Conservation (phyloP, 352 stramenopile genomes). For the Globisporangium perplexum region DNA sequence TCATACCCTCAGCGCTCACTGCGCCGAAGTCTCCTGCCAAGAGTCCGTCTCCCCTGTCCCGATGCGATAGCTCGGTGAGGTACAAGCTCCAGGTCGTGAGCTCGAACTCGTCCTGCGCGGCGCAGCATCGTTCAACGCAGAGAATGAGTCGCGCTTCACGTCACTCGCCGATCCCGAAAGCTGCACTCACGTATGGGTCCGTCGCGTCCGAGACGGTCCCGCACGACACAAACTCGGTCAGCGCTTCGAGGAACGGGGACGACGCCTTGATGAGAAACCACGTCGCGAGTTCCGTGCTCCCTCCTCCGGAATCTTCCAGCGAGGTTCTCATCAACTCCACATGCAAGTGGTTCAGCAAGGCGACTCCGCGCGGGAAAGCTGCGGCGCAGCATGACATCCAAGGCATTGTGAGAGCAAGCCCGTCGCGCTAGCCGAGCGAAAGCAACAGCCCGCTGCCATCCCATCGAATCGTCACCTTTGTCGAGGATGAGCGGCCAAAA, state of each 20-base stretch:
- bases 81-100: conserved; percentile 32
- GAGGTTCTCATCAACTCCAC: conserved; percentile 24
- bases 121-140: background rate
- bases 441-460: background rate
- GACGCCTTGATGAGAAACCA: conserved; percentile 58
- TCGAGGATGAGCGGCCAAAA: conserved; percentile 41
- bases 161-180: background rate
- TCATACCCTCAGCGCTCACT: conserved; percentile 14
- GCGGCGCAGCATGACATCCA: conserved; percentile 1
- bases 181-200: conserved; percentile 45
- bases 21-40: conserved; percentile 15
- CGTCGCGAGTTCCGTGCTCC: conserved; percentile 22
- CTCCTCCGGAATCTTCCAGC: conserved; percentile 28
- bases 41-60: conserved; percentile 24
- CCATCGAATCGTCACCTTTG: conserved; percentile 12
- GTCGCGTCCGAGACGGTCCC: conserved; percentile 35
- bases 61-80: conserved; percentile 19
- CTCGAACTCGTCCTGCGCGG: conserved; percentile 38
- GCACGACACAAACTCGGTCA: conserved; percentile 44
- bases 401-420: background rate
- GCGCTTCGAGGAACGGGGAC: conserved; percentile 38
- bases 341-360: conserved; percentile 44
- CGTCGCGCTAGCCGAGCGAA: background rate
- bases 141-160: background rate
- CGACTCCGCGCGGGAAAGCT: conserved; percentile 46